phyloP scores from a whole-genome alignment of 176 grass and related monocot species.

The Panicum miliaceum region DNA sequence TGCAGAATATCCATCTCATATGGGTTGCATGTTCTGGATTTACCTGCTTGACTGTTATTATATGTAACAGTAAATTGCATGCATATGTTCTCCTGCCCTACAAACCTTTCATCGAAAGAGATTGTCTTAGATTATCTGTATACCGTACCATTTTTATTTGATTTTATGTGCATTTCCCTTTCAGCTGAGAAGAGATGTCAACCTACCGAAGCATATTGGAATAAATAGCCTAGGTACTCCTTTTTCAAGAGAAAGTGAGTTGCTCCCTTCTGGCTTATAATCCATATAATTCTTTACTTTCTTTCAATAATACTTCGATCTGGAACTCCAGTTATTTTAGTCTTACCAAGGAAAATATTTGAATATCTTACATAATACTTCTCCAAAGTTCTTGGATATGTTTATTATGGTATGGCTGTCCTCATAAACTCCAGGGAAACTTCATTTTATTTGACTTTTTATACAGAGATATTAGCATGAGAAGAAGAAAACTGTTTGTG shows the following conservation, averaged over 20 bases:
- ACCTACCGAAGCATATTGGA: conserved; percentile 55
- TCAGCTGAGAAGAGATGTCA: conserved; percentile 64
- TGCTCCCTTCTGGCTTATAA: conserved; percentile 18
- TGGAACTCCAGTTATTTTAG: not conserved
- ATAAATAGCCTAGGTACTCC: conserved; percentile 46
- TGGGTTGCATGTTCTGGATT: not conserved
- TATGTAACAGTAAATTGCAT: not conserved
- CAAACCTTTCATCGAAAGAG: not conserved
- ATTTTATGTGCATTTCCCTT: conserved; percentile 31
- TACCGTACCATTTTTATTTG: not conserved
- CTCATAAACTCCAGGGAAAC: not conserved
- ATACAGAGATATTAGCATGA: not conserved
- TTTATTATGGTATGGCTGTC: not conserved
- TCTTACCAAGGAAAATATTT: not conserved
- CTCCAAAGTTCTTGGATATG: not conserved
- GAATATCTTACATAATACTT: not conserved
- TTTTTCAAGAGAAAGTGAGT: conserved; percentile 75
- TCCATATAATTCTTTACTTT: not conserved
- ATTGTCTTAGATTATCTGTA: not conserved
- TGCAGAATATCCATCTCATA: conserved; percentile 3
- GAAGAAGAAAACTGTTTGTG: not conserved
- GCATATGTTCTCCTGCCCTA: not conserved
- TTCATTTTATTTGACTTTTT: not conserved
- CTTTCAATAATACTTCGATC: not conserved
- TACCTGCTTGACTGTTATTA: not conserved